These are phyloP conservation scores for Rhexocercosporidium sp. DNA, from an alignment of 2,329 filamentous ascomycete genomes.

Conservation along the genomic window DNA sequence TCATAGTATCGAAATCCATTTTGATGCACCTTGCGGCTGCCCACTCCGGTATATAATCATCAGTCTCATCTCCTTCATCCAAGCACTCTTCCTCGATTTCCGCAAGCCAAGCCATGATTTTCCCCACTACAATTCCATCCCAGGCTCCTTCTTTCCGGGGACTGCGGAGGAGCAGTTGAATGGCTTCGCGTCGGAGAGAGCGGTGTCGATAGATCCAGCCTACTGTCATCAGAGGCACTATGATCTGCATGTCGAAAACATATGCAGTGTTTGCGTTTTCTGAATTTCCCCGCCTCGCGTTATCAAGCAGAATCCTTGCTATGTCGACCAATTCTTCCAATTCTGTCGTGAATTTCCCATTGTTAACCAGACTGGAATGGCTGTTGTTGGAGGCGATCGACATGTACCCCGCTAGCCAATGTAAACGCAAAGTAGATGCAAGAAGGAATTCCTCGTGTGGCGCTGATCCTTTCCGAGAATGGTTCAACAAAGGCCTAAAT, in stretches of 20 bases:
- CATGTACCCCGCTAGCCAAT: constrained; percentile 34
- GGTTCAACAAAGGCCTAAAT: constrained; percentile 29
- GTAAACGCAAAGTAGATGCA: constrained; percentile 27
- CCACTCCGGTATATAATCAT: constrained; percentile 30
- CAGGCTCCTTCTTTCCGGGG: constrained; percentile 31
- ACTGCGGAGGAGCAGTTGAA: constrained; percentile 30
- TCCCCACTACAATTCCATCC: constrained; percentile 32
- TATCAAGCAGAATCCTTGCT: constrained; percentile 22
- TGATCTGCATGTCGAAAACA: constrained; percentile 34
- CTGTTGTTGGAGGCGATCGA: constrained; percentile 29
- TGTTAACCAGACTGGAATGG: constrained; percentile 23
- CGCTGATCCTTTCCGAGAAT: constrained; percentile 18
- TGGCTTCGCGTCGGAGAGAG: constrained; percentile 26
- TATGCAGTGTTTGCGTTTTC: constrained; percentile 7
- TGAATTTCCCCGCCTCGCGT: constrained; percentile 2
- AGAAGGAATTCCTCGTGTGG: constrained; percentile 26
- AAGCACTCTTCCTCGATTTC: constrained; percentile 30
- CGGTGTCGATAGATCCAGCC: constrained; percentile 34
- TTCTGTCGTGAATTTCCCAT: constrained; percentile 18
- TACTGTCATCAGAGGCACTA: constrained; percentile 33
- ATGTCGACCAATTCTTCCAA: constrained; percentile 29
- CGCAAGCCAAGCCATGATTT: constrained; percentile 32
- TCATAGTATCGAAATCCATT: constrained; percentile 29
- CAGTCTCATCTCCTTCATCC: constrained; percentile 16
- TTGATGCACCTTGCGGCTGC: constrained; percentile 28